Base-by-base conservation (phyloP, 2,329 filamentous ascomycete species). In the Tolypocladium ophioglossoides region DNA sequence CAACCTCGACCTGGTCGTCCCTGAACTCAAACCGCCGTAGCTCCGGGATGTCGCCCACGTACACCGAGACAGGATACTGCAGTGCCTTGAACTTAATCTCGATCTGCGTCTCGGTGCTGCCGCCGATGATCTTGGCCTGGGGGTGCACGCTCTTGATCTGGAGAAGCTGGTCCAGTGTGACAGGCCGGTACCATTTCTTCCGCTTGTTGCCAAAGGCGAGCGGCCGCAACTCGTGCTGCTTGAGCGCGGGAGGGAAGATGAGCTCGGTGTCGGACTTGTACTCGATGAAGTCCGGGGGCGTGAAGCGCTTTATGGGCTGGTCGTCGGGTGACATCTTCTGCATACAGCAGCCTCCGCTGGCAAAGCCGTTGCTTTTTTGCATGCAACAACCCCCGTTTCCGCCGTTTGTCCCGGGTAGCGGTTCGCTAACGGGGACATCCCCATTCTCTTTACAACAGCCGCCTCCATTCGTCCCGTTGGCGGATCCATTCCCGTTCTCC, bases 1-100 rank as follows among this genome's bases (percentile, higher is more conserved):
- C 94, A 58, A 99, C 84, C 64, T 96, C 90, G n/a, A 97, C 72
- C 61, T 90, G 78, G 55, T 95, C 84, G 5, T 92, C 85, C 44
- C 87, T 78, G 67, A 96, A 86, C 4, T 76, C 78, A 66, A 89
- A 97, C 60, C 91, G 86, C 14, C 90, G 80, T 55, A 99, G 74
- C 70, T 97, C 94, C 1, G 89, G 76, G 55, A 99, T 96, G 64
- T 99, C 94, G 12, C 92, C 91, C 11, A 97, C 88, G 61, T 87
- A 97, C 0, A 99, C 88, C 0, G 91, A 96, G 1, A 89, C 84
- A 4, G 86, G 86, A 66, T 97, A 97, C 62, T 91, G 82, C 76
- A 96, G 82, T 1, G 86, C 90, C 74, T 97, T 97, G 80, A 99
- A 97, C 71, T 96, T 96, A 73, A 95, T 88, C 72, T 99, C 94